Evolutionary conservation across 495 filamentous ascomycete species (phyloP), one percentile per base, ranked within the genome.

Genomic region (Penicillium cosmopolitanum): DNA sequence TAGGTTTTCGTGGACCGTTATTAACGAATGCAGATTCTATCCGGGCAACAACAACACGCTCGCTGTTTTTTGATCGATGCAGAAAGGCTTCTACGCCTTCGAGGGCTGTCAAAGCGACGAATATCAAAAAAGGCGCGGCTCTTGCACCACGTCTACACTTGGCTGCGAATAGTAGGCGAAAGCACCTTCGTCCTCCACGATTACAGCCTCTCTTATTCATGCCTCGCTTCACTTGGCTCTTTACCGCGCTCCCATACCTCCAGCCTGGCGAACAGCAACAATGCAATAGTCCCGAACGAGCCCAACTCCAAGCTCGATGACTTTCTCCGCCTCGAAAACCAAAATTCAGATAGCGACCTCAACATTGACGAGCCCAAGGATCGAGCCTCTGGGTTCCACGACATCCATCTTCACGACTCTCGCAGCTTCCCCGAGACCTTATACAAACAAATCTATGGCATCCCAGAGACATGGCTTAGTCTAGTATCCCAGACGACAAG

Each of bases 341-440:
- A 67, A 38, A 62, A 65, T 12, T 64, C 70, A 35, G 73, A 75
- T 31, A 69, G 63, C 42, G 70, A 75, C 33, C 62, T 75, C 7
- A 72, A 75, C 51, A 73, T 75, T 31, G 63, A 75, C 43, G 70
- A 73, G 28, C 70, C 68, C 3, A 75, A 75, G 51, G 71, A 73
- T 28, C 54, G 51, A 2, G 57, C 65, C 9, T 53, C 61, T 1
- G 73, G 61, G 1, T 61, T 72, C 13, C 54, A 69, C 18, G 73
- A 75, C 23, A 75, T 75, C 18, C 70, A 75, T 51, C 53, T 75
- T 2, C 66, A 73, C 31, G 70, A 75, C 36, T 75, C 73, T 1
- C 61, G 73, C n/a, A 68, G 59, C 6, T 70, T 64, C 47, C 57
- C 68, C 0, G 70, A 70, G 12, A 73, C 69, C 1, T 48, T 75